Evolutionary conservation across 2,329 filamentous ascomycete species (phyloP), one percentile per base, ranked within the genome.

Genomic region (Botrytis squamosa): DNA sequence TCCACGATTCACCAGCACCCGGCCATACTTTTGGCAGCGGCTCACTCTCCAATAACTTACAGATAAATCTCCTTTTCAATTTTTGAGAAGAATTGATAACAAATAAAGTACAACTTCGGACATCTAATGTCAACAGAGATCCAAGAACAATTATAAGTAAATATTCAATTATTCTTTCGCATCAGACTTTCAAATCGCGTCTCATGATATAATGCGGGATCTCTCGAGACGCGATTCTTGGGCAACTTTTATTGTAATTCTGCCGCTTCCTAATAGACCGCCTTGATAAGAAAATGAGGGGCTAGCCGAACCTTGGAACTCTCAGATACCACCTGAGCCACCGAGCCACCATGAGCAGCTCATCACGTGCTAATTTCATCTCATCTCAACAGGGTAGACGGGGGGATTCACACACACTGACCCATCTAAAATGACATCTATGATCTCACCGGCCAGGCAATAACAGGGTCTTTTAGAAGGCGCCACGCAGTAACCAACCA

Each of bases 211-310:
- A 59, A 59, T 59, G 57, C 29, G 18, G 29, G 16, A 60, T 22
- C 36, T 14, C 36, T 62, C 64, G 20, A 67, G 36, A 67, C 65
- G 65, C 65, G 46, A 55, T 40, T 29, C 60, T 62, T 29, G 52
- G 33, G 36, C 18, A 62, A 62, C 59, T 62, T 62, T 62, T 18
- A 38, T 52, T 7, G 40, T 29, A 55, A 67, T 67, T 67, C 65
- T 67, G 65, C 65, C 65, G 29, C 46, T 36, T 8, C 22, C 22
- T 5, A 12, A 16, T 9, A 40, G 65, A 67, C 65, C 65, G 65
- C 65, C 65, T 67, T 5, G 1, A 55, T n/a, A 5, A 44, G 49
- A 46, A 49, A 66, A 67, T n/a, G 64, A 38, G 64, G 29, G 22
- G 22, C 33, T 52, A 67, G 33, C 44, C 44, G 64, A 66, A 29